Percentiles rank a stretch among this genome's conserved stretches.
These are phyloP conservation scores for Ophiostoma perfectum DNA, from an alignment of 2,329 filamentous ascomycete species.

Conservation along the genomic window DNA sequence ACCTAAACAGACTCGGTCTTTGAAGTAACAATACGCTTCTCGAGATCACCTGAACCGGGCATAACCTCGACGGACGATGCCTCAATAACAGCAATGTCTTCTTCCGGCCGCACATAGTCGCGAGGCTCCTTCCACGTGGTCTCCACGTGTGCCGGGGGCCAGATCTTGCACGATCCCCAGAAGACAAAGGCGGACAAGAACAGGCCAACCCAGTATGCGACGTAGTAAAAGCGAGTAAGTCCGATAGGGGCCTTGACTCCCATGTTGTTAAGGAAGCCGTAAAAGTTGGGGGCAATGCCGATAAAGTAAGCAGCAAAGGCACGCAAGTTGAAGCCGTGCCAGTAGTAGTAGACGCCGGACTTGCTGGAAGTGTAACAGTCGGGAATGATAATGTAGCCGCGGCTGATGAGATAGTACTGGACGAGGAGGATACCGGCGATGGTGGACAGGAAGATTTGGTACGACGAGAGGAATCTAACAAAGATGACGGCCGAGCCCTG, in stretches of 20 bases:
- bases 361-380: slow-evolving; percentile 30
- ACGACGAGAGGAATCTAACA: slow-evolving; percentile 38
- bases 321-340: slow-evolving; percentile 25
- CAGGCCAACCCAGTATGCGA: slow-evolving; percentile 51
- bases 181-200: slow-evolving; percentile 36
- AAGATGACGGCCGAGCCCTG: slow-evolving; percentile 34
- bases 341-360: slow-evolving; percentile 24
- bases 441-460: slow-evolving; percentile 39
- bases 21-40: slow-evolving; percentile 1
- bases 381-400: slow-evolving; percentile 35
- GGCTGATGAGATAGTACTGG: slow-evolving; percentile 40
- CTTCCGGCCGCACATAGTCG: slow-evolving; percentile 30
- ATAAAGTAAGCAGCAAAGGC: slow-evolving; percentile 30
- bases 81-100: slow-evolving; percentile 20
- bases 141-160: slow-evolving; percentile 25
- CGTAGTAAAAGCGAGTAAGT: slow-evolving; percentile 47
- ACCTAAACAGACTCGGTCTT: slow-evolving; percentile 1
- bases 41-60: not conserved
- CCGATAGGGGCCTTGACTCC: slow-evolving; percentile 33
- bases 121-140: slow-evolving; percentile 26
- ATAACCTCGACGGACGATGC: slow-evolving; percentile 5
- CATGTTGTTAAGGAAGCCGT: slow-evolving; percentile 32
- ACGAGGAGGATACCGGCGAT: slow-evolving; percentile 40
- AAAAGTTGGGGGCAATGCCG: slow-evolving; percentile 39
- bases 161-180: slow-evolving; percentile 26